Conservation (phyloP, 768 basidiomycete species). For the Saitozyma sp. region DNA sequence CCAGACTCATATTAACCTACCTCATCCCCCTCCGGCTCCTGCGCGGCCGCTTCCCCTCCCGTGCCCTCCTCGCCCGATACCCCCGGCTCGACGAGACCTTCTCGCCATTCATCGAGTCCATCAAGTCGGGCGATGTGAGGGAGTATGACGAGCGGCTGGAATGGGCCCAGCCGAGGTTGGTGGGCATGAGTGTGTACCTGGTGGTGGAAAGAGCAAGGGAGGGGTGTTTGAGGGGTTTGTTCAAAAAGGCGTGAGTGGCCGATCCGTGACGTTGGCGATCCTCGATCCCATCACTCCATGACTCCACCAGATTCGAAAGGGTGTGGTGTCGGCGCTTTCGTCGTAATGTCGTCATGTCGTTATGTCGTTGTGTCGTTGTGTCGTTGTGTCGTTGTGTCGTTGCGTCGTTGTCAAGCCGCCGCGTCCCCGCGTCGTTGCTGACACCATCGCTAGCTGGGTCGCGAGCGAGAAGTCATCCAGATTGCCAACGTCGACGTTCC, state of each 20-base stretch:
- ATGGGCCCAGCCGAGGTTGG: slow-evolving; percentile 68
- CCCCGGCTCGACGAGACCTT: slow-evolving; percentile 72
- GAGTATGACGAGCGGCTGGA: slow-evolving; percentile 75
- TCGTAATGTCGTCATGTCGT: too few relatives aligned
- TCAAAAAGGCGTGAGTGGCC: slow-evolving; percentile 57
- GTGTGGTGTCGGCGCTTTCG: too few relatives aligned
- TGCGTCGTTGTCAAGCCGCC: too few relatives aligned
- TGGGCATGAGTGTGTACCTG: slow-evolving; percentile 84
- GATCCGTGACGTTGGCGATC: too few relatives aligned
- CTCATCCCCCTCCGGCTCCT: slow-evolving; percentile 86
- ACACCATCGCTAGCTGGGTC: slow-evolving; percentile 66
- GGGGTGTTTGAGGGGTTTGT: slow-evolving; percentile 77
- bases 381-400: too few relatives aligned
- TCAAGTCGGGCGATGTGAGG: slow-evolving; percentile 71
- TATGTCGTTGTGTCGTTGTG: too few relatives aligned
- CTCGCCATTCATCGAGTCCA: slow-evolving; percentile 75
- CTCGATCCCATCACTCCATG: too few relatives aligned
- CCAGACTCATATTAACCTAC: slow-evolving; percentile 84
- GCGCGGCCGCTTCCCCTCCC: slow-evolving; percentile 79
- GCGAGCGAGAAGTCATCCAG: slow-evolving; percentile 70
- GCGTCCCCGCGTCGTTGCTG: not conserved
- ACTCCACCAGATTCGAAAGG: too few relatives aligned
- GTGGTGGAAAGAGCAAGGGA: slow-evolving; percentile 86
- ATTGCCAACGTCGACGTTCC: slow-evolving; percentile 79
- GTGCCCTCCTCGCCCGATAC: slow-evolving; percentile 68